Evolutionary conservation across 2,329 filamentous ascomycete genomes (phyloP).

Genomic region (Biscogniauxia mediterranea): DNA sequence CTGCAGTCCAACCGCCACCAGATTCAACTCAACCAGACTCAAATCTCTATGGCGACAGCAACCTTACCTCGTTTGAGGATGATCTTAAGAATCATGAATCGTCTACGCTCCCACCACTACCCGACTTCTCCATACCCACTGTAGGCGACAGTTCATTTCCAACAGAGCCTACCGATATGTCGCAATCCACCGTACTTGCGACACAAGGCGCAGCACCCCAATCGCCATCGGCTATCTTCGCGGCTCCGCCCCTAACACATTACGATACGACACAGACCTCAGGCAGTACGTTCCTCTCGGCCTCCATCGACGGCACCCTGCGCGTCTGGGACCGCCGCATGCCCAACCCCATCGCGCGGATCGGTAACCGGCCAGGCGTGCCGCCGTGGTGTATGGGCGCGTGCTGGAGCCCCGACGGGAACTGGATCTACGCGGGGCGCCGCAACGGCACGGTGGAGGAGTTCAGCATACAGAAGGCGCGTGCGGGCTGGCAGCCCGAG

Average conservation of each 20-base stretch:
- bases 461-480: slow-evolving; percentile 77
- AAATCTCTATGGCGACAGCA: slow-evolving; percentile 15
- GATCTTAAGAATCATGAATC: slow-evolving; percentile 9
- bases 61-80: slow-evolving; percentile 13
- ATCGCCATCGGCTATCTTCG: slow-evolving; percentile 39
- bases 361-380: slow-evolving; percentile 69
- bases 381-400: slow-evolving; percentile 98
- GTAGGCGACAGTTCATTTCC: slow-evolving; percentile 15
- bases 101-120: slow-evolving; percentile 15
- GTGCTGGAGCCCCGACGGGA: slow-evolving; percentile 94
- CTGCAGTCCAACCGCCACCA: slow-evolving; percentile 25
- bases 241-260: slow-evolving; percentile 39
- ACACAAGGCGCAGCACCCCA: slow-evolving; percentile 22
- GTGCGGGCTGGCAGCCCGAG: slow-evolving; percentile 67
- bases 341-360: slow-evolving; percentile 73
- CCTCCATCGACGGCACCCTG: slow-evolving; percentile 81
- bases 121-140: slow-evolving; percentile 14
- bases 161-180: slow-evolving; percentile 7
- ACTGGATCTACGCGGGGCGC: slow-evolving; percentile 88
- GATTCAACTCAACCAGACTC: slow-evolving; percentile 13
- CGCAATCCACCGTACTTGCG: slow-evolving; percentile 12
- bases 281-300: slow-evolving; percentile 81
- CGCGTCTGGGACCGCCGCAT: slow-evolving; percentile 91
- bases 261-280: slow-evolving; percentile 59
- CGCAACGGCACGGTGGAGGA: slow-evolving; percentile 94